Evolutionary conservation across 1,139 yeast genomes (phyloP).

Genomic region (Magnusiomyces fungicola): DNA sequence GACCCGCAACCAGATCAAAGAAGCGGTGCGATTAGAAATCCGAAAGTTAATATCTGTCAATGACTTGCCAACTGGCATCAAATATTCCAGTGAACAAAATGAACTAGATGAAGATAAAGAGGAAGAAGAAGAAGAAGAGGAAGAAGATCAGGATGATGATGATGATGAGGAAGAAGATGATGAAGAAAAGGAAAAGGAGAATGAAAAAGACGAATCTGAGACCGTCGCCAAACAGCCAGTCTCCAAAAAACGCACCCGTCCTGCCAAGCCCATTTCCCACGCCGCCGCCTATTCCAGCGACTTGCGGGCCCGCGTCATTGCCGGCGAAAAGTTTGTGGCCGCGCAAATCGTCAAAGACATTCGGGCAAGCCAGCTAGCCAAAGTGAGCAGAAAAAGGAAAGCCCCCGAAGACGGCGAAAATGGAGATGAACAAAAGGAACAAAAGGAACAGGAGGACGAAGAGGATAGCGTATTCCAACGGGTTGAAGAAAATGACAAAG

Average conservation of each 20-base stretch:
- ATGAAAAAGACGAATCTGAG: not conserved
- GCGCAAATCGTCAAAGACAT: not conserved
- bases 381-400: not conserved
- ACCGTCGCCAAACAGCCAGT: not conserved
- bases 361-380: not conserved
- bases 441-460: no score
- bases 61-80: conserved; percentile 21
- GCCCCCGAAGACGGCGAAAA: not conserved
- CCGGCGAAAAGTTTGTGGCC: not conserved
- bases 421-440: no score
- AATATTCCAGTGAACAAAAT: conserved; percentile 5
- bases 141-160: conserved; percentile 4
- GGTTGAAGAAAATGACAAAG: no score
- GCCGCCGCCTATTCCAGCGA: not conserved
- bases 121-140: conserved; percentile 8
- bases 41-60: conserved; percentile 21
- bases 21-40: conserved; percentile 21
- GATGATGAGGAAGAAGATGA: not conserved
- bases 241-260: not conserved
- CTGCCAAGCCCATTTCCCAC: not conserved
- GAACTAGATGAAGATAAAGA: conserved; percentile 3
- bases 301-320: not conserved
- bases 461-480: no score
- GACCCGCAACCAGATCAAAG: conserved; percentile 18
- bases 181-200: not conserved